A percentile compares a stretch with the other conserved stretches of the same genome.
Conservation (phyloP, 2,329 filamentous ascomycete genomes). For the Trichoderma pleuroti region DNA sequence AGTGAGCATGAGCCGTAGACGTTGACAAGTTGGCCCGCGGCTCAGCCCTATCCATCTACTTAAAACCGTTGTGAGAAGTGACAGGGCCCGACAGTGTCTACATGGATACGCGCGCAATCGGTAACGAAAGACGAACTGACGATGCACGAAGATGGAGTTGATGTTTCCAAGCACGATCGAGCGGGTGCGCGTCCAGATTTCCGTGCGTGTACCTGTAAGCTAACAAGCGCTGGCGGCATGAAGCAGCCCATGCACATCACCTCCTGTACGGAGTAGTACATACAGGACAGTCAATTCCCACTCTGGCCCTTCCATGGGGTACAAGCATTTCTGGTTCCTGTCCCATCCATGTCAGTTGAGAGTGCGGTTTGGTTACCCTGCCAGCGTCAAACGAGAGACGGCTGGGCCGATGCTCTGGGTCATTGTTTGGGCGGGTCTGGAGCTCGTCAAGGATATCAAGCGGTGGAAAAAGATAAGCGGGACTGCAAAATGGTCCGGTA, state of each 20-base stretch:
- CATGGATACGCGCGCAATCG: neutral
- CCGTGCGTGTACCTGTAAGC: neutral
- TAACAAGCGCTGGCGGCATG: neutral
- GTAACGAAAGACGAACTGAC: conserved; percentile 4
- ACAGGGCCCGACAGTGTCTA: neutral
- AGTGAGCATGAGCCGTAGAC: neutral
- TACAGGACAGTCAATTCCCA: neutral
- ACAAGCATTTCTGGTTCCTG: neutral
- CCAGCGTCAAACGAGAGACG: conserved; percentile 6
- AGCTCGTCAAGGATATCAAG: neutral
- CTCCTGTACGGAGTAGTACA: neutral
- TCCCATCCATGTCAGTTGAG: neutral
- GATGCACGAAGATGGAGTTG: conserved; percentile 12
- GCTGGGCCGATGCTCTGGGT: neutral
- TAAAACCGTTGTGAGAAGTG: conserved; percentile 10
- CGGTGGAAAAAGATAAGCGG: neutral
- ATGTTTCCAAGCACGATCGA: conserved; percentile 1
- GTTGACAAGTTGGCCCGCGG: neutral
- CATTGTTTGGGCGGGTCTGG: conserved; percentile 12
- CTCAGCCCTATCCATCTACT: conserved; percentile 16
- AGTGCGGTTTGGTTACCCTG: conserved; percentile 16
- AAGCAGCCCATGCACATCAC: conserved; percentile 6
- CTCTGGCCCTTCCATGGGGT: neutral
- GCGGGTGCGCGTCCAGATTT: conserved; percentile 6
- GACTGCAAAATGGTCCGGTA: neutral